These are phyloP conservation scores for Apophysomyces elegans DNA, from an alignment of 371 early-diverging fungal species.

Conservation along the genomic window DNA sequence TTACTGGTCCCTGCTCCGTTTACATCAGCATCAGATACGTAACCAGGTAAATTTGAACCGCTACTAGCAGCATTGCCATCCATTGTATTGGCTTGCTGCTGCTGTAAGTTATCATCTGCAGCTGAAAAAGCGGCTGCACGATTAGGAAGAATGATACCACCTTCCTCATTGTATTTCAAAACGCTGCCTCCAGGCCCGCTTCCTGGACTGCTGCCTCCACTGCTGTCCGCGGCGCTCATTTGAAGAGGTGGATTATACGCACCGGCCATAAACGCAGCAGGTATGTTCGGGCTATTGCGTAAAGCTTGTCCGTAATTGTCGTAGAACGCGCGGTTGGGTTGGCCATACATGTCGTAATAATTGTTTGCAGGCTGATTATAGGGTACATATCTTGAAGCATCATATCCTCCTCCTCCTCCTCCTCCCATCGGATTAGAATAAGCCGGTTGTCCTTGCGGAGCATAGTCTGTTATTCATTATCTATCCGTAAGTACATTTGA, in stretches of 20 bases:
- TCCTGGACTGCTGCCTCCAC: not conserved
- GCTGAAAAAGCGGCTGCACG: conserved; percentile 4
- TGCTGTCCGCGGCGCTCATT: not conserved
- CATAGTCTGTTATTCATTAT: not conserved
- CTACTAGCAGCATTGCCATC: not conserved
- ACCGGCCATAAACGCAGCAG: too few relatives aligned
- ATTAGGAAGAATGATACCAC: conserved; percentile 16
- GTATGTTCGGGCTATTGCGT: too few relatives aligned
- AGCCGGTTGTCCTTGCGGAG: not conserved
- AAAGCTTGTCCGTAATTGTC: not conserved
- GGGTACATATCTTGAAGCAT: not conserved
- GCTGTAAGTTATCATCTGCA: not conserved
- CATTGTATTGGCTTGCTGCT: not conserved
- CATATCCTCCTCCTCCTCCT: not conserved
- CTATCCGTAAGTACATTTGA: not conserved
- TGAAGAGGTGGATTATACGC: too few relatives aligned
- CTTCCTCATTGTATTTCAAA: conserved; percentile 17
- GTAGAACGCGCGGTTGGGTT: not conserved
- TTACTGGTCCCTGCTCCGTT: not conserved
- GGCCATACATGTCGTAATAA: not conserved
- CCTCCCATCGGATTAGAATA: not conserved
- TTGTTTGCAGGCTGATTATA: not conserved
- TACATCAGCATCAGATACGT: not conserved
- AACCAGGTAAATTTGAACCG: not conserved
- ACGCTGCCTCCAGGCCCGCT: conserved; percentile 6